Evolutionary conservation across 208 protist genomes (phyloP).

Genomic region (Acanthamoeba divionensis): DNA sequence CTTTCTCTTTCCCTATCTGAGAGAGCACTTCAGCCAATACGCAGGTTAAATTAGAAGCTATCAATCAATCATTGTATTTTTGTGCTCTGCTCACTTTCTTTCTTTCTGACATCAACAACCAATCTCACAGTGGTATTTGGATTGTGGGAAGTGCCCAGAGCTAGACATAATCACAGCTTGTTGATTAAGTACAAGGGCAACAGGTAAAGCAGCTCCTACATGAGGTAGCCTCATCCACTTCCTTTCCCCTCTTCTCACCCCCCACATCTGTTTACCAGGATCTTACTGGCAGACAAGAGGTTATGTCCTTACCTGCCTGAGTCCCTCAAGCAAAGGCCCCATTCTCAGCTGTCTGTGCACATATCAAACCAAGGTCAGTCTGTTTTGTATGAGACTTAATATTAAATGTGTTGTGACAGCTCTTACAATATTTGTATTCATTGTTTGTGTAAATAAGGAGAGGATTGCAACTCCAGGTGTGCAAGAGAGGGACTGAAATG

Average conservation of each 20-base stretch:
- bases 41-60: not conserved
- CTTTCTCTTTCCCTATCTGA: not conserved
- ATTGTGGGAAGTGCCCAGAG: not conserved
- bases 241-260: not conserved
- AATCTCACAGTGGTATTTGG: not conserved
- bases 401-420: no score
- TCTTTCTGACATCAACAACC: not conserved
- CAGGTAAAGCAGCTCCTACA: not conserved
- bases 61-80: not conserved
- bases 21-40: not conserved
- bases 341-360: not conserved
- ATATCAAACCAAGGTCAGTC: no score
- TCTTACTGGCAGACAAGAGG: not conserved
- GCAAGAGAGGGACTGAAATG: not conserved
- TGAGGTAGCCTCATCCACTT: not conserved
- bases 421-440: not conserved
- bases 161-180: not conserved
- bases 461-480: not conserved
- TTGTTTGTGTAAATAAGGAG: not conserved
- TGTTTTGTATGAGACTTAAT: no score
- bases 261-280: not conserved
- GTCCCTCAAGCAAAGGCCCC: not conserved
- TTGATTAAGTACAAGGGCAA: constrained; percentile 7
- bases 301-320: not conserved
- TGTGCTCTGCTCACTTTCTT: not conserved